Conservation (phyloP, 805 yeast species). For the Vanderwaltozyma verrucispora region DNA sequence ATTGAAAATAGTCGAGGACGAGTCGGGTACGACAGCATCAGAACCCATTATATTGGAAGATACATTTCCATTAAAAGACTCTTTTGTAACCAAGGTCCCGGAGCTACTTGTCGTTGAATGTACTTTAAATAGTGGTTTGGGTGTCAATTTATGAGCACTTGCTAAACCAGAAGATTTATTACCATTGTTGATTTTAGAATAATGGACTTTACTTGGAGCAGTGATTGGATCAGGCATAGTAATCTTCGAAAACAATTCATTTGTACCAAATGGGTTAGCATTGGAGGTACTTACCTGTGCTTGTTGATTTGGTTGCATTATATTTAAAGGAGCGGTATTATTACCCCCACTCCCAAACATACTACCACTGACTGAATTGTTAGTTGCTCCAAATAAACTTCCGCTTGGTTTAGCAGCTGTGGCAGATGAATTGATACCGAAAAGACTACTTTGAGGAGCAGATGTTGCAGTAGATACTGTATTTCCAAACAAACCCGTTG, state of each 20-base stretch:
- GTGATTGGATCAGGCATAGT: constrained; percentile 31
- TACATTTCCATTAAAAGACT: neutral
- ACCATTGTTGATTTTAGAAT: constrained; percentile 35
- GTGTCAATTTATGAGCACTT: constrained; percentile 54
- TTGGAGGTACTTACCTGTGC: too few species aligned
- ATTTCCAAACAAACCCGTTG: neutral
- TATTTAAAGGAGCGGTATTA: too few species aligned
- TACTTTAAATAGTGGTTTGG: constrained; percentile 48
- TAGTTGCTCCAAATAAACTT: too few species aligned
- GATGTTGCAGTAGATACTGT: too few species aligned
- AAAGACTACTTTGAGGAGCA: too few species aligned
- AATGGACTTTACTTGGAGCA: constrained; percentile 35
- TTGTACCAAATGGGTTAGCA: constrained; percentile 61
- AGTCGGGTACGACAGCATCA: neutral
- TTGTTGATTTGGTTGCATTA: too few species aligned
- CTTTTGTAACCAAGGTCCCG: too few species aligned
- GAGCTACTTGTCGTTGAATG: too few species aligned
- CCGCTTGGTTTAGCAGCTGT: too few species aligned
- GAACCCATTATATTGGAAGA: neutral
- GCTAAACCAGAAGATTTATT: constrained; percentile 50
- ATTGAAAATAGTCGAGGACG: neutral
- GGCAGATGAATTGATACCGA: too few species aligned
- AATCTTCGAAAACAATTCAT: constrained; percentile 47
- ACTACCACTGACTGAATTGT: too few species aligned
- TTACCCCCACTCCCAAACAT: too few species aligned